Evolutionary conservation across 805 yeast genomes (phyloP).

Genomic region (Barnettozyma populi): DNA sequence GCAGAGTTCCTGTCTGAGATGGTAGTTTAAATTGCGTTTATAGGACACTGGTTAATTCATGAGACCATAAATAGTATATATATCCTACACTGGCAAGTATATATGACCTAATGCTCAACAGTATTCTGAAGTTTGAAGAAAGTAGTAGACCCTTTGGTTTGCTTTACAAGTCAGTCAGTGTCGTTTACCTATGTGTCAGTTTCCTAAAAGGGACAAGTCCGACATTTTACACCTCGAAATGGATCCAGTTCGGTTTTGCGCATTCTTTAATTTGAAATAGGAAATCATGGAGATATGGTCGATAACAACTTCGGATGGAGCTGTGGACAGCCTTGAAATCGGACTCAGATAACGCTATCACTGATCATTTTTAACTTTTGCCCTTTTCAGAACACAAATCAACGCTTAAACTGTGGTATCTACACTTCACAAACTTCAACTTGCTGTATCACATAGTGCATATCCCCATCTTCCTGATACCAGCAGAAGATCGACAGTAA

Average conservation of each 20-base stretch:
- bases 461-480: too few relatives aligned
- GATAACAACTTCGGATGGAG: neutral
- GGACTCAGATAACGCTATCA: neutral
- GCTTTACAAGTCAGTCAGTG: neutral
- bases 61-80: too few relatives aligned
- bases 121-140: too few relatives aligned
- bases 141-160: too few relatives aligned
- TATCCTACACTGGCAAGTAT: too few relatives aligned
- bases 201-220: neutral
- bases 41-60: neutral
- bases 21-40: neutral
- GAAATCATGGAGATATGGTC: conserved; percentile 1
- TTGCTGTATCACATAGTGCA: neutral
- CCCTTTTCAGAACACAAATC: neutral
- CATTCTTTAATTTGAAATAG: neutral
- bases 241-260: neutral
- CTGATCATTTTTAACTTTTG: neutral
- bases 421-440: neutral
- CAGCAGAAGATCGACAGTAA: neutral
- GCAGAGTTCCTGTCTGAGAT: conserved; percentile 4
- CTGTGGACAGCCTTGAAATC: neutral
- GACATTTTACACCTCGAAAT: neutral
- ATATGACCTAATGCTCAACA: too few relatives aligned
- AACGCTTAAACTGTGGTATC: neutral
- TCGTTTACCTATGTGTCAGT: neutral